Evolutionary conservation across 768 basidiomycete species (phyloP).

Genomic region (Cantharellus anzutake): DNA sequence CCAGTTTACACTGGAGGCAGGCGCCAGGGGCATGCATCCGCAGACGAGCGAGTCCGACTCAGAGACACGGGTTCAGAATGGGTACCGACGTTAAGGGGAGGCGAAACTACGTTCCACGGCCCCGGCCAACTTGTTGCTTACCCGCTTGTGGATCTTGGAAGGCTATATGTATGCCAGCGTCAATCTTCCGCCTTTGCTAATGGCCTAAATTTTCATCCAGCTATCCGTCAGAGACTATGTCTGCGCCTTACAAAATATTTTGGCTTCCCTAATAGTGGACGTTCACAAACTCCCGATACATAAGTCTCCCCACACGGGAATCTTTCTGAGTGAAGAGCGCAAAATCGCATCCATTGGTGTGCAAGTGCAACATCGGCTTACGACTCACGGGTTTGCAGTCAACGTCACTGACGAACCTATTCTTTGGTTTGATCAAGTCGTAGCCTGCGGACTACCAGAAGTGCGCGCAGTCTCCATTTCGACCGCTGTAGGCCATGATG

Average conservation of each 20-base stretch:
- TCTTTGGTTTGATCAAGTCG: constrained; percentile 69
- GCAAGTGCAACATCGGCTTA: constrained; percentile 84
- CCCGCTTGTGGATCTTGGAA: constrained; percentile 76
- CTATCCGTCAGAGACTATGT: constrained; percentile 59
- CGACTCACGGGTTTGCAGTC: constrained; percentile 86
- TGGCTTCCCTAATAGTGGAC: constrained; percentile 42
- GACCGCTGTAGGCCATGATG: background rate
- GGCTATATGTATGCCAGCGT: constrained; percentile 37
- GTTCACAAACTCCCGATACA: constrained; percentile 37
- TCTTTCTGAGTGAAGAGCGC: constrained; percentile 60
- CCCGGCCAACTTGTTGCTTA: constrained; percentile 96
- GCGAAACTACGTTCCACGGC: constrained; percentile 92
- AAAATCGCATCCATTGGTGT: constrained; percentile 96
- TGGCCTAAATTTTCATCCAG: constrained; percentile 2
- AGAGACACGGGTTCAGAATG: constrained; percentile 73
- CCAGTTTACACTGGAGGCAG: constrained; percentile 95
- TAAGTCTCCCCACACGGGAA: constrained; percentile 71
- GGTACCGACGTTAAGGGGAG: constrained; percentile 62
- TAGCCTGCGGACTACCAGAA: constrained; percentile 79
- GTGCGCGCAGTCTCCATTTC: constrained; percentile 46
- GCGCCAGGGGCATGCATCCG: constrained; percentile 39
- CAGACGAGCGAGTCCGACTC: constrained; percentile 47
- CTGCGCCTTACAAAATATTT: constrained; percentile 53
- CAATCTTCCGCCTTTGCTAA: background rate
- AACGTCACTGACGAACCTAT: constrained; percentile 73